Conservation (phyloP, 208 protist species). For the Leishmania braziliensis region DNA sequence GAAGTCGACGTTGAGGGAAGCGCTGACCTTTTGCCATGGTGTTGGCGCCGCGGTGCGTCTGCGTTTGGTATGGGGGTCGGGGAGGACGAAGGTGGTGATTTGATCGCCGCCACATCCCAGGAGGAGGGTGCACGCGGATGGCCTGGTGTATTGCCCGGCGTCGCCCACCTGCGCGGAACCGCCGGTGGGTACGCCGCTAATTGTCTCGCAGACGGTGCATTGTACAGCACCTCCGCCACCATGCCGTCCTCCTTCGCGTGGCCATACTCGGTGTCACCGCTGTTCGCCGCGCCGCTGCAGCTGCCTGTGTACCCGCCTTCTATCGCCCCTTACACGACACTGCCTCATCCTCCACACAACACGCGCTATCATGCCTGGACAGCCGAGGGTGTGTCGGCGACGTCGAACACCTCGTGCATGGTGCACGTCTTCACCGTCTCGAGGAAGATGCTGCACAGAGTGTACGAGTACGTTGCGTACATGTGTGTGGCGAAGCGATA, state of each 20-base stretch:
- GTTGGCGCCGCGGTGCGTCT: background rate
- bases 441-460: constrained; percentile 25
- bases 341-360: constrained; percentile 24
- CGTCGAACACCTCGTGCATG: constrained; percentile 27
- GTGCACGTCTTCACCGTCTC: constrained; percentile 40
- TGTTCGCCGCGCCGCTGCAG: background rate
- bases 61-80: background rate
- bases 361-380: constrained; percentile 33
- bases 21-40: background rate
- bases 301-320: constrained; percentile 11
- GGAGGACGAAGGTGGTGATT: background rate
- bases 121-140: background rate
- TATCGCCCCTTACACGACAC: constrained; percentile 23
- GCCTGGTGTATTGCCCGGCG: background rate
- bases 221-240: background rate
- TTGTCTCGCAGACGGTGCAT: background rate
- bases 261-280: background rate
- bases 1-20: background rate
- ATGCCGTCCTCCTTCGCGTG: background rate
- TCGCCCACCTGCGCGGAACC: background rate
- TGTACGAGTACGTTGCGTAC: constrained; percentile 39
- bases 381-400: constrained; percentile 31
- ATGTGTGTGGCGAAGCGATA: constrained; percentile 17
- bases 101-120: background rate
- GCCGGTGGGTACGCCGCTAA: background rate